Conservation (phyloP, 768 basidiomycete genomes). For the Leucocoprinus birnbaumii region DNA sequence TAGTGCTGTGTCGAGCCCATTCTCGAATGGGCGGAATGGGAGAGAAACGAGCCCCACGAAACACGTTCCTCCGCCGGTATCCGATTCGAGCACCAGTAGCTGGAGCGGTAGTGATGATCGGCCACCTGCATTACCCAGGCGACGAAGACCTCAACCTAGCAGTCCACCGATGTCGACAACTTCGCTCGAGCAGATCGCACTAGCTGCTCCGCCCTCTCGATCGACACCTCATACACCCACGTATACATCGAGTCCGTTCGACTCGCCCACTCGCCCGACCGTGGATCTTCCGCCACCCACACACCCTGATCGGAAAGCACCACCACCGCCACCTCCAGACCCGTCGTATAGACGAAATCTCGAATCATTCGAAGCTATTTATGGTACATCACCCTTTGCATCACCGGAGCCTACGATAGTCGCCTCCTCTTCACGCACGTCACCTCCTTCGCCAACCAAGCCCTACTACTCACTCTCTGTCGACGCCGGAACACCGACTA, state of each 20-base stretch:
- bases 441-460: not conserved
- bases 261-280: conserved; percentile 13
- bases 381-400: conserved; percentile 3
- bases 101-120: not conserved
- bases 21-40: conserved; percentile 12
- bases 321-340: conserved; percentile 10
- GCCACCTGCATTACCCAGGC: conserved; percentile 30
- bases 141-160: conserved; percentile 22
- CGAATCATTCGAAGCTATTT: conserved; percentile 21
- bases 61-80: not conserved
- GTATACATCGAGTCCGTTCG: conserved; percentile 18
- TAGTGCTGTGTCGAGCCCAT: conserved; percentile 37
- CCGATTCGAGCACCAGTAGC: conserved; percentile 8
- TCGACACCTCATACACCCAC: conserved; percentile 6
- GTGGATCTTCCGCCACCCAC: conserved; percentile 35
- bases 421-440: not conserved
- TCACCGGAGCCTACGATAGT: not conserved
- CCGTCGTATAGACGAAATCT: conserved; percentile 7
- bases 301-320: conserved; percentile 51
- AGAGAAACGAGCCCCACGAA: conserved; percentile 6
- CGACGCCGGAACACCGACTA: conserved; percentile 15
- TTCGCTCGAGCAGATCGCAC: conserved; percentile 45
- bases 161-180: conserved; percentile 39
- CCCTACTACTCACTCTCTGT: conserved; percentile 8
- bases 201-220: conserved; percentile 24